Percentiles rank a stretch among this genome's conserved stretches.
phyloP scores from a whole-genome alignment of 495 filamentous ascomycete species.

The Aspergillus homomorphus region DNA sequence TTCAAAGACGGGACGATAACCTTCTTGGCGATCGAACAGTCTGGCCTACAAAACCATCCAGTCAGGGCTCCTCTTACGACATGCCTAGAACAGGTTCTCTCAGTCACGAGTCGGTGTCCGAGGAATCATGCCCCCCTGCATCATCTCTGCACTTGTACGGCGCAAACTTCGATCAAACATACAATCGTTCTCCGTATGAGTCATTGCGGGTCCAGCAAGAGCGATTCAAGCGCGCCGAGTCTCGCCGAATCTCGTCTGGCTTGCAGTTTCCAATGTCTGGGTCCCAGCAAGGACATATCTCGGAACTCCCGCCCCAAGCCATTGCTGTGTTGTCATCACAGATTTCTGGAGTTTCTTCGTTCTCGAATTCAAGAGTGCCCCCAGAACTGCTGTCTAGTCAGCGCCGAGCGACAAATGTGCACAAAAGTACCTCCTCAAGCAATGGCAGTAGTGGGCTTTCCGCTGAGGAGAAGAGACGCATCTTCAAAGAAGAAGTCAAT shows the following conservation, averaged over 20 bases:
- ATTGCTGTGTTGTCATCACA: neutral
- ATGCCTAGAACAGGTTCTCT: neutral
- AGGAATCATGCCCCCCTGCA: constrained; percentile 2
- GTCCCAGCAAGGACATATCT: neutral
- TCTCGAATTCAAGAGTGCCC: neutral
- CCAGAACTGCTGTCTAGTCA: too few relatives aligned
- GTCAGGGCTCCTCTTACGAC: neutral
- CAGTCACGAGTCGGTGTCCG: neutral
- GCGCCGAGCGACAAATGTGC: neutral
- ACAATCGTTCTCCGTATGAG: constrained; percentile 22
- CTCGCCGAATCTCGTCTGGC: constrained; percentile 10
- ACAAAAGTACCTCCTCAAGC: neutral
- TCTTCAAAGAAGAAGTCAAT: constrained; percentile 3
- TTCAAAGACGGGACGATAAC: constrained; percentile 7
- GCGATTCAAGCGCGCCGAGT: constrained; percentile 9
- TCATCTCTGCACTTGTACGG: constrained; percentile 20
- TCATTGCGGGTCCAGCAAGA: constrained; percentile 8
- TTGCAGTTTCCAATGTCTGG: constrained; percentile 7
- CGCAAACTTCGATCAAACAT: constrained; percentile 19
- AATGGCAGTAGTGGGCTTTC: neutral
- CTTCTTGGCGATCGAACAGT: neutral
- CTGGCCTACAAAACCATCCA: constrained; percentile 3
- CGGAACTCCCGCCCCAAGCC: neutral
- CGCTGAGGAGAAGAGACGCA: constrained; percentile 2
- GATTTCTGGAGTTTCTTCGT: neutral